Percentiles rank a stretch among this genome's conserved stretches.
Conservation (phyloP, 2,329 filamentous ascomycete species). For the Nectriaceae sp. region DNA sequence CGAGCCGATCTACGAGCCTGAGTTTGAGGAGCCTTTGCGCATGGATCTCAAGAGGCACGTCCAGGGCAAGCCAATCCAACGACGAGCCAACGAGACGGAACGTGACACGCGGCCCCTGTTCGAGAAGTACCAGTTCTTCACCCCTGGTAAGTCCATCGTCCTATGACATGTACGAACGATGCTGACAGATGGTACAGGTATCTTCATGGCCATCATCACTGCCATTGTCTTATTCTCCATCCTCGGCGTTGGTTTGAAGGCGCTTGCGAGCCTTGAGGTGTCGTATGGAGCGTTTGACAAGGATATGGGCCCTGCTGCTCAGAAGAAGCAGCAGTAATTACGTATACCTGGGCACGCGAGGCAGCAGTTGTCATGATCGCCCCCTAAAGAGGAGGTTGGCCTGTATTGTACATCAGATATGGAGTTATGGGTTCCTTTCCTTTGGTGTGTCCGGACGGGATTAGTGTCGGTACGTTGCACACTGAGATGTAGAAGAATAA, state of each 20-base stretch:
- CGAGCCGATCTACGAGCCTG: slow-evolving; percentile 62
- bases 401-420: slow-evolving; percentile 31
- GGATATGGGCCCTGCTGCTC: slow-evolving; percentile 85
- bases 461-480: slow-evolving; percentile 25
- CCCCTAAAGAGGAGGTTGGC: slow-evolving; percentile 5
- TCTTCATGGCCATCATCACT: slow-evolving; percentile 84
- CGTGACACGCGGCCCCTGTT: slow-evolving; percentile 64
- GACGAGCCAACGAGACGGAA: slow-evolving; percentile 41
- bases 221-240: slow-evolving; percentile 74
- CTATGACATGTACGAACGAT: background rate
- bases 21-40: slow-evolving; percentile 64
- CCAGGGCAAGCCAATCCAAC: slow-evolving; percentile 29
- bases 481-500: slow-evolving; percentile 21
- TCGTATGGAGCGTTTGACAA: slow-evolving; percentile 96
- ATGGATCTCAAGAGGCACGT: slow-evolving; percentile 71
- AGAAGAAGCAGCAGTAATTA: slow-evolving; percentile 67
- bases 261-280: slow-evolving; percentile 79
- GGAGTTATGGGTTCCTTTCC: slow-evolving; percentile 32
- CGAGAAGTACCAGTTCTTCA: slow-evolving; percentile 93
- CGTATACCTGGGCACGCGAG: slow-evolving; percentile 3
- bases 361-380: slow-evolving; percentile 10
- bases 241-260: slow-evolving; percentile 74
- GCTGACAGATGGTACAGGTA: slow-evolving; percentile 53
- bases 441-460: slow-evolving; percentile 26
- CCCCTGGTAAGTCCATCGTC: slow-evolving; percentile 61